Base-by-base conservation (phyloP, 148 eudicot species). In the Diospyros lotus region DNA sequence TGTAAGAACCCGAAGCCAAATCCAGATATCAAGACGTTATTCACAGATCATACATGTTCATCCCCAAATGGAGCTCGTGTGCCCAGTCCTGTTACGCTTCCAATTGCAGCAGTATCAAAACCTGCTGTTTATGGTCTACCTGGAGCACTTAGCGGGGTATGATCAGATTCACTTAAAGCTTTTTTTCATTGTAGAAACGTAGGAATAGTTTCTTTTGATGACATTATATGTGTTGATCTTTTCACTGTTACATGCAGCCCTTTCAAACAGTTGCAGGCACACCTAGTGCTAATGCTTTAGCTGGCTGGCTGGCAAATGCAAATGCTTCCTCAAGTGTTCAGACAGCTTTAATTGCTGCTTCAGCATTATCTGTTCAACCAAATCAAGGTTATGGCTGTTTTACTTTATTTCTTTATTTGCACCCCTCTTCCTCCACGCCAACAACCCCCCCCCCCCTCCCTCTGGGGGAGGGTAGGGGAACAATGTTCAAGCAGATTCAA, bases 301-400 rank as follows among this genome's bases (percentile, higher is more conserved):
- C 93, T 53, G 91, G 93, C 65, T 91, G 96, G 96, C 89, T 91
- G 96, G 91, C 88, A 50, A 91, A 91, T 83, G 93, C 90, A 58
- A 89, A 83, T 18, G 83, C 86, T 48, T 89, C 96, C 65, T 89
- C 96, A 67, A 89, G 93, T 80, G 91, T 89, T 77, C 96, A 91
- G 84, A 89, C 93, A 38, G 87, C 90, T 72, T 89, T 90, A 79
- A 91, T 90, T 76, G 80, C 95, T 69, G 89, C 87, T 48, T 86
- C 95, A 13, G 83, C 95, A 42, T 79, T 90, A 74, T 88, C 90
- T 14, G 84, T 78, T 39, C 87, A 87, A 64, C 89, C 87, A 28
- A 89, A 83, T 80, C 96, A 91, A 84, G 96, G 96, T 91, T 41
- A 79, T 71, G 39, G 46, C 45, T 55, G 12, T 55, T 55, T 55